These are phyloP conservation scores for Neolecta irregularis DNA, from an alignment of 1,139 yeast species.

Conservation along the genomic window DNA sequence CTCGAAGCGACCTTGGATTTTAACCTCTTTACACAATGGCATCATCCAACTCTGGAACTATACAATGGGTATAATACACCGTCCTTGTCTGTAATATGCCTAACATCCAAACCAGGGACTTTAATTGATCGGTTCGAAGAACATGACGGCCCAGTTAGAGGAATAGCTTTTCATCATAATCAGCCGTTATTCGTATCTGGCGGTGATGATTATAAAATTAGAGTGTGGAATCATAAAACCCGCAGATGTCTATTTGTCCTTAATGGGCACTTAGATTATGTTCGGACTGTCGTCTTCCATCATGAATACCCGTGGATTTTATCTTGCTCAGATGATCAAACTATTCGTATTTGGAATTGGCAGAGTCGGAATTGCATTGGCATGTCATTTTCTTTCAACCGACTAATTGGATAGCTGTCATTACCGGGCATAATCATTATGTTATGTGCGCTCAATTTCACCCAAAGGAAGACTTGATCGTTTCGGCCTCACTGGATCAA, in stretches of 20 bases:
- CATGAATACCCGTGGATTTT: conserved; percentile 95
- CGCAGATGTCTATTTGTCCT: conserved; percentile 84
- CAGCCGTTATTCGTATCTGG: conserved; percentile 95
- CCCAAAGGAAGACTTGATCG: conserved; percentile 85
- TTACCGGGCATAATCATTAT: conserved; percentile 96
- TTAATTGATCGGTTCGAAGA: conserved; percentile 92
- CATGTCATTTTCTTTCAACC: no score
- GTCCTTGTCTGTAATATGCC: conserved; percentile 34
- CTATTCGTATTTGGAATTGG: conserved; percentile 99
- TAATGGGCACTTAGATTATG: conserved; percentile 85
- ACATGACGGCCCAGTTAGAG: conserved; percentile 95
- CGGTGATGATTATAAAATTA: conserved; percentile 89
- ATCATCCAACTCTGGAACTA: conserved; percentile 7
- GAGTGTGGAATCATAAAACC: conserved; percentile 90
- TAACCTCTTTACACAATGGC: conserved; percentile 61
- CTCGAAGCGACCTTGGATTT: conserved; percentile 91
- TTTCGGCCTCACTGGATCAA: conserved; percentile 91
- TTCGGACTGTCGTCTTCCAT: conserved; percentile 89
- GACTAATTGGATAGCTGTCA: conserved; percentile 92
- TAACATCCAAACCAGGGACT: conserved; percentile 96
- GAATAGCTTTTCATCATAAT: conserved; percentile 91
- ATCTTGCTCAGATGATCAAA: conserved; percentile 94
- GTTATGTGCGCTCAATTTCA: conserved; percentile 98
- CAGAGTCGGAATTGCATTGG: conserved; percentile 78
- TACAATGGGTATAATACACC: no score